Percentiles rank a stretch among this genome's conserved stretches.
phyloP scores from a whole-genome alignment of 2,329 filamentous ascomycete species.

The Fusarium burgessii region DNA sequence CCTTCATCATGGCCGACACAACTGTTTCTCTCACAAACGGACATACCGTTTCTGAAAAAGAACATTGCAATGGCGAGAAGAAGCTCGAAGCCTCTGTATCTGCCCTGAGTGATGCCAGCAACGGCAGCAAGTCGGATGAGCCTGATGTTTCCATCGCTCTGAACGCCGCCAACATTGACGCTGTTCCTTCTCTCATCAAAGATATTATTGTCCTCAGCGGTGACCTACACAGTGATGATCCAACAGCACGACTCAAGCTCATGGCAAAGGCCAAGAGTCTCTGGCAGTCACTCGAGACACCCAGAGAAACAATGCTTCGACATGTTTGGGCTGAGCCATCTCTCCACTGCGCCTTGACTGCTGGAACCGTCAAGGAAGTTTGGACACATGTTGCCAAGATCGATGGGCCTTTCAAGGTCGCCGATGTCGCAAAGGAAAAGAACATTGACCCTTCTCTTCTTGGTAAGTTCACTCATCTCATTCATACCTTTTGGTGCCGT shows the following conservation, averaged over 20 bases:
- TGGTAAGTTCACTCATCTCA: neutral
- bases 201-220: conserved; percentile 18
- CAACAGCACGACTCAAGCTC: conserved; percentile 47
- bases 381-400: conserved; percentile 51
- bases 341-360: conserved; percentile 44
- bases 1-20: conserved; percentile 5
- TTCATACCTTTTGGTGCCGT: fast-evolving
- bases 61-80: neutral
- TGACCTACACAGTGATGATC: conserved; percentile 6
- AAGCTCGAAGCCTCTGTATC: neutral
- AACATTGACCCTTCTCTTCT: conserved; percentile 18
- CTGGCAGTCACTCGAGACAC: conserved; percentile 56
- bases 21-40: neutral
- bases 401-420: conserved; percentile 47
- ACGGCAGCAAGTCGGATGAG: neutral
- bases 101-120: neutral
- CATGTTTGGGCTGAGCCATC: conserved; percentile 58
- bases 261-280: conserved; percentile 50
- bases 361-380: conserved; percentile 53
- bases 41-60: neutral
- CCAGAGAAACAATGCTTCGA: conserved; percentile 61
- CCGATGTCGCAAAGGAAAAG: conserved; percentile 47
- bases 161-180: conserved; percentile 19
- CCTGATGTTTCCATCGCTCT: conserved; percentile 26
- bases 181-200: conserved; percentile 25